phyloP scores from a whole-genome alignment of 371 early-diverging fungal genomes.

The Mucor saturninus region DNA sequence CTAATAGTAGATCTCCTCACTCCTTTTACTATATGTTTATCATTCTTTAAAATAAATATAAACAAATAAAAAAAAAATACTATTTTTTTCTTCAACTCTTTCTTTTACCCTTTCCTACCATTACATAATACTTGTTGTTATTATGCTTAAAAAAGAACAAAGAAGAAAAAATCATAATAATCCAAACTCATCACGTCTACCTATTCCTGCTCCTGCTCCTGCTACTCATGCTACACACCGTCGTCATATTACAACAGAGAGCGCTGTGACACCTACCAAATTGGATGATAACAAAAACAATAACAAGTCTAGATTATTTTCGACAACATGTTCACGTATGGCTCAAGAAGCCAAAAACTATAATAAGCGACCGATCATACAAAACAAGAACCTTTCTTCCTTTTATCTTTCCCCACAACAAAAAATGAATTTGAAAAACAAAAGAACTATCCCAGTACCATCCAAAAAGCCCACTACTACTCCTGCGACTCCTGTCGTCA shows the following conservation, averaged over 20 bases:
- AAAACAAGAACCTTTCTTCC: constrained; percentile 9
- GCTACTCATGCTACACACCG: not conserved
- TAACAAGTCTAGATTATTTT: constrained; percentile 19
- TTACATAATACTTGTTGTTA: constrained; percentile 7
- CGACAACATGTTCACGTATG: constrained; percentile 28
- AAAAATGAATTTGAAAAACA: constrained; percentile 6
- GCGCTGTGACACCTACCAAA: constrained; percentile 24
- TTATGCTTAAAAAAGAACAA: constrained; percentile 5
- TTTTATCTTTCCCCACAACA: constrained; percentile 1
- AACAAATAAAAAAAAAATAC: constrained; percentile 7
- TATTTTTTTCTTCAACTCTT: not conserved
- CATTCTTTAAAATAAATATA: constrained; percentile 16
- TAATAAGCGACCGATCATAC: constrained; percentile 12
- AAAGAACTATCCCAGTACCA: not conserved
- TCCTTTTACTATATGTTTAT: constrained; percentile 1
- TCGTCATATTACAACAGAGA: constrained; percentile 2
- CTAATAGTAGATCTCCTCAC: not conserved
- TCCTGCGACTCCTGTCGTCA: no score
- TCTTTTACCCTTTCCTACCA: not conserved
- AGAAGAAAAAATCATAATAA: not conserved
- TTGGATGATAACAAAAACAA: constrained; percentile 20
- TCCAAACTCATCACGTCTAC: constrained; percentile 3
- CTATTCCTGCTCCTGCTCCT: constrained; percentile 9
- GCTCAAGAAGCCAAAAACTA: constrained; percentile 24
- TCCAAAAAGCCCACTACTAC: not conserved